These are phyloP conservation scores for Linnemannia hyalina DNA, from an alignment of 192 early-diverging fungal species.

Conservation along the genomic window DNA sequence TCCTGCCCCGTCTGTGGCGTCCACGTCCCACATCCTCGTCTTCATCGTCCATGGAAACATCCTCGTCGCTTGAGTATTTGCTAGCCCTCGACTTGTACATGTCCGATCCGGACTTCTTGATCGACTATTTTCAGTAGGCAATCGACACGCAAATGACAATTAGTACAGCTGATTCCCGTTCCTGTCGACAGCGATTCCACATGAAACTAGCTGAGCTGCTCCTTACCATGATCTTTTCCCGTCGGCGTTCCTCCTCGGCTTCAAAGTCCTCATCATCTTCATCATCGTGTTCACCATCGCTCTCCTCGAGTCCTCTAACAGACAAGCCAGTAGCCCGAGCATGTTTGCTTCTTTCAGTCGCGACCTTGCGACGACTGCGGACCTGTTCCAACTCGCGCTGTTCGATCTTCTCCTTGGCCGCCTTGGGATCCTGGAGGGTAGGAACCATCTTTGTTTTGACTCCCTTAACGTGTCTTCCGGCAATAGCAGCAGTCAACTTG, in stretches of 20 bases:
- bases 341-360: conserved; percentile 65
- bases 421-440: conserved; percentile 78
- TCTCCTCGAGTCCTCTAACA: conserved; percentile 42
- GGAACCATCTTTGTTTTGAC: conserved; percentile 74
- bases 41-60: conserved; percentile 71
- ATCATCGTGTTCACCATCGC: conserved; percentile 54
- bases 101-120: conserved; percentile 52
- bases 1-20: conserved; percentile 52
- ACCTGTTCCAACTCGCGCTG: conserved; percentile 55
- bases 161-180: not conserved
- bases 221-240: conserved; percentile 55
- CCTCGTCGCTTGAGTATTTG: conserved; percentile 57
- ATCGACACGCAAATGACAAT: not conserved
- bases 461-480: conserved; percentile 75
- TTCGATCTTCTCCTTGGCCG: conserved; percentile 70
- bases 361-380: conserved; percentile 70
- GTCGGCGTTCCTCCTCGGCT: conserved; percentile 47
- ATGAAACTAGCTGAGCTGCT: not conserved
- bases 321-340: conserved; percentile 54
- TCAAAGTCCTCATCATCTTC: conserved; percentile 64
- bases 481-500: conserved; percentile 75
- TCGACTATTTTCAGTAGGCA: conserved; percentile 29
- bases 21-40: conserved; percentile 61
- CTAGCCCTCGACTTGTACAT: conserved; percentile 49
- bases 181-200: not conserved